Base-by-base conservation (phyloP, 129 eudicot genomes). In the Artemisia annua region DNA sequence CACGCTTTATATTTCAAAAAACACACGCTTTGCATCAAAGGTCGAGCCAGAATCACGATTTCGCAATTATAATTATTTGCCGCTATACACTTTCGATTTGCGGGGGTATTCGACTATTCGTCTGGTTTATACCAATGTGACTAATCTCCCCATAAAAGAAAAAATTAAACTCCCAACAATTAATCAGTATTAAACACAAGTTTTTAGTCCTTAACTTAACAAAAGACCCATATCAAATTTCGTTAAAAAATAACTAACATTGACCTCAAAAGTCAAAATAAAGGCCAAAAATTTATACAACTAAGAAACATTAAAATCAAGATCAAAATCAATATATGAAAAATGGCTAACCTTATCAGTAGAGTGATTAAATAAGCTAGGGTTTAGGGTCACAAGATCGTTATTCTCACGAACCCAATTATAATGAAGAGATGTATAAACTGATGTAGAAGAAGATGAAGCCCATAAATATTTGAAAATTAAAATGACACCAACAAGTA, bases 381-480 rank as follows among this genome's bases (percentile, higher is more conserved):
- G 85, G 28, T 57, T 57, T 7, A 82, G 54, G 55, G 74, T 75
- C 12, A 82, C 58, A 8, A 75, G 70, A 46, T 63, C 80, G 39
- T 80, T 63, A 11, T 78, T 83, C 11, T 57, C 62, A 17, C 74
- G 87, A 69, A 75, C 55, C 84, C 77, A 79, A 7, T 53, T 75
- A 35, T 81, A 74, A 9, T 82, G 78, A 20, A 68, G 4, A 14
- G 84, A 53, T 13, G 75, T 48, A 49, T 63, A 68, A 1, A 65
- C 74, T 22, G 80, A 74, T 48, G 82, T 63, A 15, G 77, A 67
- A 22, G 91, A 80, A 18, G 81, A 76, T 16, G 92, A 81, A 22
- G 87, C 81, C 82, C 84, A 78, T 18, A 78, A 30, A 56, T 82
- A 75, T 80, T 85, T 66, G 18, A 74, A 58, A 48, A 78, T 26